These are phyloP conservation scores for Serendipita sp. DNA, from an alignment of 768 basidiomycete species.

Conservation along the genomic window DNA sequence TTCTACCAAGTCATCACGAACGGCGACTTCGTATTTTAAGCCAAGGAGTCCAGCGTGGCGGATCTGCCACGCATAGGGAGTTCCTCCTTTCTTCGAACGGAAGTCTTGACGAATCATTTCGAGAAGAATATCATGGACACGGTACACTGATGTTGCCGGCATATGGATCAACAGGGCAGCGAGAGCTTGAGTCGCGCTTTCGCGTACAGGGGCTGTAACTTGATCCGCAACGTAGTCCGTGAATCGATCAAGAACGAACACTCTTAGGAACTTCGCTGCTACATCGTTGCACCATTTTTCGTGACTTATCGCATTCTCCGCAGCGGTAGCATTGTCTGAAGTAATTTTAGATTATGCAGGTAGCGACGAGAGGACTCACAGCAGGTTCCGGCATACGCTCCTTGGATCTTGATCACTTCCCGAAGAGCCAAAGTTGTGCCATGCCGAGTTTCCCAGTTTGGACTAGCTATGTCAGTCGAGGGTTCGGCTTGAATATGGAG, in stretches of 20 bases:
- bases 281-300: conserved; percentile 83
- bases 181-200: conserved; percentile 87
- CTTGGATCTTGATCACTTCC: conserved; percentile 74
- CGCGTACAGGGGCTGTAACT: conserved; percentile 91
- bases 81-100: conserved; percentile 17
- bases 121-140: conserved; percentile 69
- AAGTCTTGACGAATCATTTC: conserved; percentile 92
- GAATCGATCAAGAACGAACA: conserved; percentile 92
- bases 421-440: conserved; percentile 83
- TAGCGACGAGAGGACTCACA: conserved; percentile 25
- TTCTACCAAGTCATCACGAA: conserved; percentile 67
- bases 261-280: conserved; percentile 67
- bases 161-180: conserved; percentile 80
- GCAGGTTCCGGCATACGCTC: conserved; percentile 65
- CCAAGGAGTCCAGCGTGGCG: conserved; percentile 95
- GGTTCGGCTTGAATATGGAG: not conserved
- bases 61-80: conserved; percentile 72
- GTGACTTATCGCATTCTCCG: conserved; percentile 50
- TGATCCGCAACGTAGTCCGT: conserved; percentile 96
- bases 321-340: conserved; percentile 32
- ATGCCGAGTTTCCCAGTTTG: conserved; percentile 86
- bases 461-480: conserved; percentile 18
- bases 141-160: conserved; percentile 58
- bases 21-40: conserved; percentile 95
- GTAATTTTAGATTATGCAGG: not conserved